Percentiles rank a stretch among this genome's conserved stretches.
These are phyloP conservation scores for Chlamydomonas eustigma DNA, from an alignment of 139 green algal species.

Conservation along the genomic window DNA sequence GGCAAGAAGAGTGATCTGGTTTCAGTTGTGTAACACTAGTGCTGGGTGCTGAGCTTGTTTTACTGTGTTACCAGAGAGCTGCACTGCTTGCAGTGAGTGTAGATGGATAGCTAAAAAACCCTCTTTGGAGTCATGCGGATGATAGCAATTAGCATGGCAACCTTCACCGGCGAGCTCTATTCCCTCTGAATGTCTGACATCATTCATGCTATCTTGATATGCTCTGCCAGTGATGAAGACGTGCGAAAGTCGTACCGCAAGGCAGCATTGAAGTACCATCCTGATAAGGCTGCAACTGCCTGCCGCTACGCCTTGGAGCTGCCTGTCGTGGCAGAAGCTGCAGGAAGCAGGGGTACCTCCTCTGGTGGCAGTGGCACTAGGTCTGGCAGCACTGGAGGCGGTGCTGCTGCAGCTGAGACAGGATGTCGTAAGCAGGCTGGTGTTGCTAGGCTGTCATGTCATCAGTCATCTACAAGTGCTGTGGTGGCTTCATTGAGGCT, in stretches of 20 bases:
- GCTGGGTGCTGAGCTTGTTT: too few species aligned
- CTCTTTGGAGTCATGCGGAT: too few species aligned
- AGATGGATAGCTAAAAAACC: too few species aligned
- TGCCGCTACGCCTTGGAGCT: conserved; percentile 24
- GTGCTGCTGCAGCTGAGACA: neutral
- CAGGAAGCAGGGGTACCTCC: neutral
- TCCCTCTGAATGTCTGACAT: too few species aligned
- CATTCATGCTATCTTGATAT: too few species aligned
- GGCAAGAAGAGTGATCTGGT: too few species aligned
- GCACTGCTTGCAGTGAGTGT: too few species aligned
- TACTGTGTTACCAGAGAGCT: too few species aligned
- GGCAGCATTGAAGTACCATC: conserved; percentile 61
- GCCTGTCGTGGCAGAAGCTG: neutral
- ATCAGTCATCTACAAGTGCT: too few species aligned
- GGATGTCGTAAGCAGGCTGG: neutral
- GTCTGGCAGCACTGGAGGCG: neutral
- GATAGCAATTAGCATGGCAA: too few species aligned
- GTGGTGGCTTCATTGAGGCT: neutral
- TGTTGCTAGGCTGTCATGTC: neutral
- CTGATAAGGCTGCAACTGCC: conserved; percentile 52
- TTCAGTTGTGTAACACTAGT: too few species aligned
- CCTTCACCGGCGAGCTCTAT: too few species aligned
- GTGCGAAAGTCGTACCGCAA: conserved; percentile 48
- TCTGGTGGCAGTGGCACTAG: neutral
- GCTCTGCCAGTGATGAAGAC: conserved; percentile 35